Conservation (phyloP, 768 basidiomycete species). For the Pluteus cervinus region DNA sequence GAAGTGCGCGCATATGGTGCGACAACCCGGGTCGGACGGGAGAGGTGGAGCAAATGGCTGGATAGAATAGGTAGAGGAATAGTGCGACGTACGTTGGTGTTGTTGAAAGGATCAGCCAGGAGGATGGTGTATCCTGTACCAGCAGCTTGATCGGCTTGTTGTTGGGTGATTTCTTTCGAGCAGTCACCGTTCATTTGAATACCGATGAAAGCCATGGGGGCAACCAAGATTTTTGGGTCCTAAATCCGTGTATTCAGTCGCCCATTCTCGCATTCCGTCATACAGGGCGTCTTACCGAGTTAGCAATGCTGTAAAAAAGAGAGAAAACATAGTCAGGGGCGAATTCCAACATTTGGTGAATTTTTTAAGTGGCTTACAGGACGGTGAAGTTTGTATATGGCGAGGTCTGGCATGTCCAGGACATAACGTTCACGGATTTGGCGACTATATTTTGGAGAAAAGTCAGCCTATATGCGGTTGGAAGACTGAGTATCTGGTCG, state of each 20-base stretch:
- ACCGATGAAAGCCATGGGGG: conserved; percentile 7
- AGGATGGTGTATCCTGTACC: conserved; percentile 5
- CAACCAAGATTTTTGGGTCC: conserved; percentile 6
- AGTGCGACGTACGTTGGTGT: not conserved
- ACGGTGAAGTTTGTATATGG: conserved; percentile 5
- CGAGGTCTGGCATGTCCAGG: conserved; percentile 7
- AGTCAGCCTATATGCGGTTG: not conserved
- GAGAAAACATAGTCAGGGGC: not conserved
- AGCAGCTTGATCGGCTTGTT: conserved; percentile 3
- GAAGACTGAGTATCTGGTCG: not conserved
- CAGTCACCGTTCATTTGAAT: conserved; percentile 6
- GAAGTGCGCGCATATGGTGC: too few species aligned
- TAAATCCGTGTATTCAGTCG: not conserved
- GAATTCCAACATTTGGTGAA: not conserved
- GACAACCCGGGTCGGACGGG: too few species aligned
- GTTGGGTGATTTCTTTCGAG: conserved; percentile 1
- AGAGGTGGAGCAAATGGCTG: not conserved
- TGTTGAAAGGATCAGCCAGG: conserved; percentile 6
- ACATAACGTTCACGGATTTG: conserved; percentile 4
- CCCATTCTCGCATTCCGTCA: not conserved
- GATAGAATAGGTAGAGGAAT: too few species aligned
- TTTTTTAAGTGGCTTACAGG: conserved; percentile 4
- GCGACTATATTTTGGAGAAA: conserved; percentile 1
- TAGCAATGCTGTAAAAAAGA: conserved; percentile 4
- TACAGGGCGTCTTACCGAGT: conserved; percentile 4